Conservation (phyloP, 495 filamentous ascomycete species). For the Penicillium simplicissimum region DNA sequence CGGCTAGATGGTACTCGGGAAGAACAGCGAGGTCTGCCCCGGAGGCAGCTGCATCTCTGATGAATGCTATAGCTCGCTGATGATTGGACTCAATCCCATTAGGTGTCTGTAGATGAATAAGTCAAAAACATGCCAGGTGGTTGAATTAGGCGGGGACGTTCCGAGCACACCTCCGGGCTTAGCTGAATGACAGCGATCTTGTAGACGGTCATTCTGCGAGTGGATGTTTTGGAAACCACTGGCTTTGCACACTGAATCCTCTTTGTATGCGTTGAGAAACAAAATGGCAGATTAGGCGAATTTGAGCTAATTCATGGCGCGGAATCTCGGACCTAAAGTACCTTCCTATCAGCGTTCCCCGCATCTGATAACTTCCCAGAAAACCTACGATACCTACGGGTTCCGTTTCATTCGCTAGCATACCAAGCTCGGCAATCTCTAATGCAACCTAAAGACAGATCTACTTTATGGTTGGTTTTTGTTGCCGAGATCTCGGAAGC, state of each 20-base stretch:
- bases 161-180: slow-evolving; percentile 8
- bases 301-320: no score
- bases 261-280: no score
- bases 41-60: slow-evolving; percentile 15
- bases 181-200: slow-evolving; percentile 15
- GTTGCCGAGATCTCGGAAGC: background rate
- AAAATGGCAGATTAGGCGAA: no score
- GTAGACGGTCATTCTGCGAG: background rate
- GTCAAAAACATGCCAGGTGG: background rate
- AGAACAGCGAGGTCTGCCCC: slow-evolving; percentile 15
- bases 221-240: background rate
- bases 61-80: slow-evolving; percentile 18
- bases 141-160: background rate
- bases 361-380: background rate
- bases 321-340: slow-evolving; percentile 9
- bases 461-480: background rate
- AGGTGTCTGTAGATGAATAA: background rate
- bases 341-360: slow-evolving; percentile 5
- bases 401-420: background rate
- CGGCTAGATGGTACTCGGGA: slow-evolving; percentile 16
- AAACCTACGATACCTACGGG: no score
- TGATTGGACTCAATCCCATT: slow-evolving; percentile 14
- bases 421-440: background rate
- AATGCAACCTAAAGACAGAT: background rate
- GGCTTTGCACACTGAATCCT: background rate